Evolutionary conservation across 2,329 filamentous ascomycete genomes (phyloP).

Genomic region (Cladosporium sp.): DNA sequence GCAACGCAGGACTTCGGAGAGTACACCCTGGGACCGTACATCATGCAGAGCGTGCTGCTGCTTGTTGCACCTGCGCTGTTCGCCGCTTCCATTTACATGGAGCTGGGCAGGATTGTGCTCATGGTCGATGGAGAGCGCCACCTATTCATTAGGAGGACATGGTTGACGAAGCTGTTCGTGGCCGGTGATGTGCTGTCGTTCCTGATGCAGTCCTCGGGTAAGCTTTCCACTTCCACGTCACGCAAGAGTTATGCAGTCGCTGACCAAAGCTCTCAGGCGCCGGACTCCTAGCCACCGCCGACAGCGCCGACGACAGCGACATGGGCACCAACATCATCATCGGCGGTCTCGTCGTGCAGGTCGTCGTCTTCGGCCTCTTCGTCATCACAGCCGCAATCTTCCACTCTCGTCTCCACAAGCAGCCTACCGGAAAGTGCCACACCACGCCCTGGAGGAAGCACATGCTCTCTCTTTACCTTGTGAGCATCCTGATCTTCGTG

Average conservation of each 20-base stretch:
- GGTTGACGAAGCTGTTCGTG: constrained; percentile 54
- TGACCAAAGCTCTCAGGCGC: constrained; percentile 38
- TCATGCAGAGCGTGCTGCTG: constrained; percentile 49
- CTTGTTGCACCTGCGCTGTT: constrained; percentile 54
- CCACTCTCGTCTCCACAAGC: constrained; percentile 30
- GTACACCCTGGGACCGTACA: constrained; percentile 46
- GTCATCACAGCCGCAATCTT: constrained; percentile 38
- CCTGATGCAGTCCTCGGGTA: constrained; percentile 42
- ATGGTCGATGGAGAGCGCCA: constrained; percentile 45
- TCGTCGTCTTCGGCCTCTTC: constrained; percentile 56
- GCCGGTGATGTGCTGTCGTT: constrained; percentile 52
- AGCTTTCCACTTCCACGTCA: neutral
- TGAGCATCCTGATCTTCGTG: constrained; percentile 51
- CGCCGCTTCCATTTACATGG: constrained; percentile 55
- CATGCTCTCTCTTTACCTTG: constrained; percentile 47
- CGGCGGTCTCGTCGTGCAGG: constrained; percentile 53
- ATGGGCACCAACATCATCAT: constrained; percentile 50
- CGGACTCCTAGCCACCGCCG: constrained; percentile 42
- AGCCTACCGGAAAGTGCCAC: constrained; percentile 26
- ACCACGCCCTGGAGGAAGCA: constrained; percentile 42
- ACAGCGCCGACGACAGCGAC: constrained; percentile 34
- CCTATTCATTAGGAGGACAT: constrained; percentile 46
- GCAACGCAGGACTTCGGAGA: constrained; percentile 36
- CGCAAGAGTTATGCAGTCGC: constrained; percentile 13
- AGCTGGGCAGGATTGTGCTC: constrained; percentile 50